phyloP scores from a whole-genome alignment of 2,329 filamentous ascomycete species.

The Didymella glomerata region DNA sequence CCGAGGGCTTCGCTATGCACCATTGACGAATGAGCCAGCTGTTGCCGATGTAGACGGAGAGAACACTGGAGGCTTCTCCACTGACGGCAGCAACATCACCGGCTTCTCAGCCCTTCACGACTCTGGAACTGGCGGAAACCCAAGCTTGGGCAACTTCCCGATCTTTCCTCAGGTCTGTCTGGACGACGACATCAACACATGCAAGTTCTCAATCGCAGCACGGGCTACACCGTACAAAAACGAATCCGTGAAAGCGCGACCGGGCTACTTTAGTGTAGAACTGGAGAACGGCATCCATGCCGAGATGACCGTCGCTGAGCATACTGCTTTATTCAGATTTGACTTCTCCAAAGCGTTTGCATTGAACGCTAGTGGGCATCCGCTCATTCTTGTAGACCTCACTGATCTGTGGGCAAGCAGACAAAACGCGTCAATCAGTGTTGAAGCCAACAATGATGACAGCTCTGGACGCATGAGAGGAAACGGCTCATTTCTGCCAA shows the following conservation, averaged over 20 bases:
- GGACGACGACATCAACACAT: conserved; percentile 57
- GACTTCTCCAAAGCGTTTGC: background rate
- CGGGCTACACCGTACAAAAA: background rate
- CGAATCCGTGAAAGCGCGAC: background rate
- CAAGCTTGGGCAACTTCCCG: conserved; percentile 77
- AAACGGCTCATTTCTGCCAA: background rate
- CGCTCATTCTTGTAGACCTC: background rate
- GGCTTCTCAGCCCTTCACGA: conserved; percentile 53
- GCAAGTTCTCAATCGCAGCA: background rate
- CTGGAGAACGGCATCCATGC: background rate
- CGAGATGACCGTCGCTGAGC: background rate
- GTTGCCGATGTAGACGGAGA: conserved; percentile 58
- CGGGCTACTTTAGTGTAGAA: background rate
- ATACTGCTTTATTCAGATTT: background rate
- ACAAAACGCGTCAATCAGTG: background rate
- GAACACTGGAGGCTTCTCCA: conserved; percentile 66
- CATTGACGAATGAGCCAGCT: conserved; percentile 33
- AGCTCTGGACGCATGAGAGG: background rate
- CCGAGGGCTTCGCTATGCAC: background rate
- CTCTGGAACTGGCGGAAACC: conserved; percentile 52
- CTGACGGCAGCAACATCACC: conserved; percentile 54
- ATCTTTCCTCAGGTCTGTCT: conserved; percentile 74
- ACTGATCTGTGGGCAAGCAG: background rate
- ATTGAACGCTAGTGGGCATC: background rate
- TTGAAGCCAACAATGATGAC: background rate